Base-by-base conservation (phyloP, 2,329 filamentous ascomycete species). In the Knufia fluminis region DNA sequence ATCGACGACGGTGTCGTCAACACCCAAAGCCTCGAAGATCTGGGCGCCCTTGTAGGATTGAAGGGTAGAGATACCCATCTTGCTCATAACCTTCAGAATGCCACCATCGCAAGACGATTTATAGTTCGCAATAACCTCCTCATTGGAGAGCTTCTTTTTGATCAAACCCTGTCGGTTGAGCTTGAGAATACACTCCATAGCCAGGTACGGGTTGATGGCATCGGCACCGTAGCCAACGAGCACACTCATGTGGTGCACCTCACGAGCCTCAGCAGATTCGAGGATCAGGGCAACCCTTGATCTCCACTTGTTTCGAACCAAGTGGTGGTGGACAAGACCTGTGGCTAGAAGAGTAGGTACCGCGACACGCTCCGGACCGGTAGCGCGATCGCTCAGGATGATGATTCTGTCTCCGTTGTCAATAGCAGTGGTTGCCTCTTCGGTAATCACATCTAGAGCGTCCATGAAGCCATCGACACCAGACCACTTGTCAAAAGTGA, bases 221-320 rank as follows among this genome's bases (percentile, higher is more conserved):
- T 97, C 91, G 49, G 85, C 89, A 72, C 91, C 91, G 62, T 97
- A 97, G 48, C 91, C 91, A 52, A 97, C 79, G 38, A 96, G 78
- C n/a, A 97, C 91, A 72, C 88, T 95, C 88, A 96, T 94, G 71
- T 97, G 91, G 68, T 97, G 91, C 6, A 97, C 91, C 69, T 97
- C 91, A 70, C 91, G 87, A 60, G 91, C 91, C 68, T 97, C 91
- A 40, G 85, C 91, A 55, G 90, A 95, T 74, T 97, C 91, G 28
- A 95, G 80, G 35, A 95, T 77, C 40, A 97, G 71, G 41, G 90
- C 91, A 58, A 81, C 87, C 69, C 90, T 80, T 10, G 91, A 90
- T 66, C 91, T 80, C 88, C 90, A 94, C 72, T 94, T 91, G 77
- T 95, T 96, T 68, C 84, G 85, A 54, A 96, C 89, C 58, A 97